These are phyloP conservation scores for Alternaria panax DNA, from an alignment of 2,329 filamentous ascomycete genomes.

Conservation along the genomic window DNA sequence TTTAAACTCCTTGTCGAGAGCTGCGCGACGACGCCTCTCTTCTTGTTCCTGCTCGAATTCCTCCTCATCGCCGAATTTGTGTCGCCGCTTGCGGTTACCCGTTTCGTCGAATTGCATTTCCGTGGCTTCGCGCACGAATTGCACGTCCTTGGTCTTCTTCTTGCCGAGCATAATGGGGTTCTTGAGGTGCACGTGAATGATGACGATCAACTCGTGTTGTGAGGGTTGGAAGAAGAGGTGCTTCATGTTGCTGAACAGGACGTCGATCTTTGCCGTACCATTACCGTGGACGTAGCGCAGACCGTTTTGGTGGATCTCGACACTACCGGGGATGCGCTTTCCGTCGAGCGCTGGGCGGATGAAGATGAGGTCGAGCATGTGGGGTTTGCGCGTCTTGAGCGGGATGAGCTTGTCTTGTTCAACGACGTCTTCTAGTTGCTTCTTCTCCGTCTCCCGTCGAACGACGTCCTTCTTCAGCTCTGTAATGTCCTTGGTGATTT, in stretches of 20 bases:
- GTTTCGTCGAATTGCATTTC: conserved; percentile 99
- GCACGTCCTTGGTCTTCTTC: conserved; percentile 98
- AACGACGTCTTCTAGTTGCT: conserved; percentile 98
- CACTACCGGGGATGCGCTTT: conserved; percentile 92
- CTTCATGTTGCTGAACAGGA: conserved; percentile 97
- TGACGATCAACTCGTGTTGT: conserved; percentile 93
- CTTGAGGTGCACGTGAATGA: conserved; percentile 97
- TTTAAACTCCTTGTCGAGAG: conserved; percentile 95
- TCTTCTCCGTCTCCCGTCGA: conserved; percentile 97
- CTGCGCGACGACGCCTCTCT: conserved; percentile 87
- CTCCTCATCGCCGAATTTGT: conserved; percentile 96
- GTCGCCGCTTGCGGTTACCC: conserved; percentile 96
- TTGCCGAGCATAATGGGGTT: conserved; percentile 98
- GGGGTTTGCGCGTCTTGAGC: conserved; percentile 90
- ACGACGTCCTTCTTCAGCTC: conserved; percentile 93
- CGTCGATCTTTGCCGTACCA: conserved; percentile 83
- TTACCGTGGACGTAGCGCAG: conserved; percentile 85
- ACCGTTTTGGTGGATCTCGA: conserved; percentile 99
- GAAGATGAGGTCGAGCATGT: conserved; percentile 91
- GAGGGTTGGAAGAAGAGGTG: conserved; percentile 99
- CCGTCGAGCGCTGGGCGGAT: conserved; percentile 94
- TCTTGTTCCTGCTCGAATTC: conserved; percentile 99
- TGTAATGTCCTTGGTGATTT: conserved; percentile 91
- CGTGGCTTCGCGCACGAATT: conserved; percentile 97
- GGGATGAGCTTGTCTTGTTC: conserved; percentile 98